Percentiles rank a stretch among this genome's conserved stretches.
Conservation (phyloP, 306 rosid genomes). For the Cyclanthera cordifolia region DNA sequence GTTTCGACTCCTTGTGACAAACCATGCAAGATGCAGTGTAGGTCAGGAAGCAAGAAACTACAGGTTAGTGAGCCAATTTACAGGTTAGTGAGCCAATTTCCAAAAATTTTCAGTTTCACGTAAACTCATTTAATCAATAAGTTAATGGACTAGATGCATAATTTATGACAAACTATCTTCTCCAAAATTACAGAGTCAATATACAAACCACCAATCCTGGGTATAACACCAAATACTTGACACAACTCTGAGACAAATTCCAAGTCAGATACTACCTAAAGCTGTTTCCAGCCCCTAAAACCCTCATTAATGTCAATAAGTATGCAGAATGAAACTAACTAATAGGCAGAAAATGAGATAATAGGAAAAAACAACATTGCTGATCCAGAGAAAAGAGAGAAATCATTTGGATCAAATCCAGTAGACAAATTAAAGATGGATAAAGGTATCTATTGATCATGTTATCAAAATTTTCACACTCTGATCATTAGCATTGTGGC, state of each 20-base stretch:
- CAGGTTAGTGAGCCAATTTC: not conserved
- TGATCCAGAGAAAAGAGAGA: not conserved
- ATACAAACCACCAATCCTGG: not conserved
- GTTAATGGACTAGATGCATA: not conserved
- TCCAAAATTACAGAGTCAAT: not conserved
- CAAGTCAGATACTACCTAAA: not conserved
- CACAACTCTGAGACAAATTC: not conserved
- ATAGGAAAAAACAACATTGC: not conserved
- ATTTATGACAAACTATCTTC: not conserved
- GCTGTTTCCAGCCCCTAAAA: not conserved
- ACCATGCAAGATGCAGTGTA: not conserved
- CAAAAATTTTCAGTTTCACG: not conserved
- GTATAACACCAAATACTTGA: not conserved
- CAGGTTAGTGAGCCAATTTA: not conserved
- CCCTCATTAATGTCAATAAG: not conserved
- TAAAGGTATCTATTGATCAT: slow-evolving; percentile 6
- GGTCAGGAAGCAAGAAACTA: not conserved
- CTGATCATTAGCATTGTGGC: not conserved
- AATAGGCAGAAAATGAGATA: not conserved
- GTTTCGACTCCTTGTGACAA: not conserved
- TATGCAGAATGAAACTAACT: not conserved
- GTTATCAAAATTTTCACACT: not conserved
- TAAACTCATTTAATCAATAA: not conserved
- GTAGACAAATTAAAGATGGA: not conserved
- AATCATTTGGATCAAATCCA: not conserved